A percentile compares a stretch with the other conserved stretches of the same genome.
Evolutionary conservation across 257 asterid species (phyloP).

Genomic region (Capsicum rhomboideum): DNA sequence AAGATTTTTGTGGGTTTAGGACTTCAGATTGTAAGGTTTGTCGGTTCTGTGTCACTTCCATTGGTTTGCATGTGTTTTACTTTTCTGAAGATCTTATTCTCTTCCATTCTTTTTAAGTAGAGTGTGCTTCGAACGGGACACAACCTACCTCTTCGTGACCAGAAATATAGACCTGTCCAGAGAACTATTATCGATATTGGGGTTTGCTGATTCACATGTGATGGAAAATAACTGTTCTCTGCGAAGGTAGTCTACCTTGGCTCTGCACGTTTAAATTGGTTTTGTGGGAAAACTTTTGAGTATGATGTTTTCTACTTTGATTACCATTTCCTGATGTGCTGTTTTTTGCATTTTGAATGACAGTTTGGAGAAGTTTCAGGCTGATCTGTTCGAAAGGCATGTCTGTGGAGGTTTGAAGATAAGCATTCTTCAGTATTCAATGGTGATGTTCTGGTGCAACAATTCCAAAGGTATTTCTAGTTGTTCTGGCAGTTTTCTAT

Average conservation of each 20-base stretch:
- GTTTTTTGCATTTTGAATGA: slow-evolving; percentile 11
- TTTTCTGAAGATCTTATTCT: slow-evolving; percentile 9
- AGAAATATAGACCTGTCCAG: slow-evolving; percentile 26
- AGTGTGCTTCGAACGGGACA: slow-evolving; percentile 28
- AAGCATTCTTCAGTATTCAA: slow-evolving; percentile 35
- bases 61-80: not conserved
- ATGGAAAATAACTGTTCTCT: slow-evolving; percentile 12
- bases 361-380: slow-evolving; percentile 42
- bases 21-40: slow-evolving; percentile 36
- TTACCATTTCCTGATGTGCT: slow-evolving; percentile 1
- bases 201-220: slow-evolving; percentile 17
- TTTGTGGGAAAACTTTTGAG: not conserved
- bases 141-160: slow-evolving; percentile 31
- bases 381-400: slow-evolving; percentile 23
- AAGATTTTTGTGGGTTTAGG: slow-evolving; percentile 39
- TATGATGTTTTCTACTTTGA: not conserved
- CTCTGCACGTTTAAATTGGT: not conserved
- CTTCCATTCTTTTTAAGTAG: slow-evolving; percentile 10
- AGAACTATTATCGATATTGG: slow-evolving; percentile 24
- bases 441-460: slow-evolving; percentile 31
- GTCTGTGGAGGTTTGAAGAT: slow-evolving; percentile 23
- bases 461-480: slow-evolving; percentile 19
- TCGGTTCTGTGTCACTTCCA: slow-evolving; percentile 2
- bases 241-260: slow-evolving; percentile 30
- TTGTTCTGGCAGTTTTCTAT: not conserved